Evolutionary conservation across 176 grass and related monocot genomes (phyloP).

Genomic region (Avena eriantha): DNA sequence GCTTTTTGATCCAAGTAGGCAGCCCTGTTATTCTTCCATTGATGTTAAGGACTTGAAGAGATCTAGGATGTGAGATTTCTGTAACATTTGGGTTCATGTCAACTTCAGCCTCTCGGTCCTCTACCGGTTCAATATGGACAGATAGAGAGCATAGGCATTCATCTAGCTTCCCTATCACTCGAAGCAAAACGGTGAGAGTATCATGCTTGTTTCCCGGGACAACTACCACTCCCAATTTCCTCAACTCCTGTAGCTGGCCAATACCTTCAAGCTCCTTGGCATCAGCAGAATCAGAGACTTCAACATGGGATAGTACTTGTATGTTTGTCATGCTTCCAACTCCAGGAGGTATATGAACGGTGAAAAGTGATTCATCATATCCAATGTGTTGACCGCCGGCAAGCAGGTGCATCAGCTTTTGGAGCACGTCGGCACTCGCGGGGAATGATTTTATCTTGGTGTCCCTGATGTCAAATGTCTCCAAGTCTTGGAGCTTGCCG

Average conservation of each 20-base stretch:
- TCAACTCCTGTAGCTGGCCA: background rate
- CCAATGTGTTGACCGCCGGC: background rate
- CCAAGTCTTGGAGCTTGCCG: constrained; percentile 3
- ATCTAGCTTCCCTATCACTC: background rate
- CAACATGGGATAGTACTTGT: background rate
- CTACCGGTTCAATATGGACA: background rate
- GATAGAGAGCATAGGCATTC: background rate
- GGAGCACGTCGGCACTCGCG: background rate
- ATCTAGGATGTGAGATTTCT: background rate
- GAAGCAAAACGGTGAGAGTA: background rate
- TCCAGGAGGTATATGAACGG: background rate
- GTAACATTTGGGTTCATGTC: background rate
- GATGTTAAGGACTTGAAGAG: background rate
- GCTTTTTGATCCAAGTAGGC: background rate
- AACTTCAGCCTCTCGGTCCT: background rate
- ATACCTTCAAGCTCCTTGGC: background rate
- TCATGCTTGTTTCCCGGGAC: background rate
- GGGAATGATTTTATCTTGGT: constrained; percentile 24
- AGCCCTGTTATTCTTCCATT: background rate
- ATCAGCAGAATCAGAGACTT: background rate
- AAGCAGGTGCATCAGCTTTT: constrained; percentile 23
- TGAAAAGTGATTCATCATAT: background rate
- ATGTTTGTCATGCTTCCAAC: background rate
- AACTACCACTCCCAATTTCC: background rate
- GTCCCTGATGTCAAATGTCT: constrained; percentile 45